Conservation (phyloP, 2,329 filamentous ascomycete genomes). For the Neonectria sp. region DNA sequence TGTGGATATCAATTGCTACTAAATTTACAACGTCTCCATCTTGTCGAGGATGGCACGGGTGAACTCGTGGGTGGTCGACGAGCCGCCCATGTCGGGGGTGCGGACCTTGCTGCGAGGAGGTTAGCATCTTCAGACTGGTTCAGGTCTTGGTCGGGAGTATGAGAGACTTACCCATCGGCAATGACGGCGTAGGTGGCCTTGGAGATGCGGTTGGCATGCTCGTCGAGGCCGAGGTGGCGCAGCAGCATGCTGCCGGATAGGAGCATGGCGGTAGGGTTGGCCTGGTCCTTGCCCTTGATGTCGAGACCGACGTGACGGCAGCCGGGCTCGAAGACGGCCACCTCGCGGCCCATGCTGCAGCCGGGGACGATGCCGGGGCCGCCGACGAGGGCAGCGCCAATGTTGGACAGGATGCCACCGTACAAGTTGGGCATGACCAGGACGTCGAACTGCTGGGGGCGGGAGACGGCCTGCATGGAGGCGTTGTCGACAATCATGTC, state of each 20-base stretch:
- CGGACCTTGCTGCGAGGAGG: slow-evolving; percentile 77
- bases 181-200: slow-evolving; percentile 86
- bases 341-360: slow-evolving; percentile 99
- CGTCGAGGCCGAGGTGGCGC: slow-evolving; percentile 95
- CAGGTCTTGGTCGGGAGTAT: rapidly evolving
- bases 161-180: slow-evolving; percentile 82
- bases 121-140: slow-evolving; percentile 54
- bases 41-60: slow-evolving; percentile 93
- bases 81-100: slow-evolving; percentile 96
- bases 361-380: slow-evolving; percentile 97
- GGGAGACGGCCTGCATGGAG: slow-evolving; percentile 98
- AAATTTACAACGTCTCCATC: slow-evolving; percentile 84
- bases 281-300: slow-evolving; percentile 99
- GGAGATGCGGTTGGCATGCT: slow-evolving; percentile 98
- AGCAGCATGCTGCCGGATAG: slow-evolving; percentile 97
- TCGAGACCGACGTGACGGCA: slow-evolving; percentile 99
- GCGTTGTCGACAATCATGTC: slow-evolving; percentile 99
- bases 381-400: slow-evolving; percentile 96
- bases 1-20: slow-evolving; percentile 42
- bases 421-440: slow-evolving; percentile 99
- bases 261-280: slow-evolving; percentile 96
- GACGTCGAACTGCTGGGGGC: slow-evolving; percentile 98
- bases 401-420: slow-evolving; percentile 99
- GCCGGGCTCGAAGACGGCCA: slow-evolving; percentile 98
- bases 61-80: slow-evolving; percentile 92